Evolutionary conservation across 129 eudicot species (phyloP).

Genomic region (Escallonia herrerae): DNA sequence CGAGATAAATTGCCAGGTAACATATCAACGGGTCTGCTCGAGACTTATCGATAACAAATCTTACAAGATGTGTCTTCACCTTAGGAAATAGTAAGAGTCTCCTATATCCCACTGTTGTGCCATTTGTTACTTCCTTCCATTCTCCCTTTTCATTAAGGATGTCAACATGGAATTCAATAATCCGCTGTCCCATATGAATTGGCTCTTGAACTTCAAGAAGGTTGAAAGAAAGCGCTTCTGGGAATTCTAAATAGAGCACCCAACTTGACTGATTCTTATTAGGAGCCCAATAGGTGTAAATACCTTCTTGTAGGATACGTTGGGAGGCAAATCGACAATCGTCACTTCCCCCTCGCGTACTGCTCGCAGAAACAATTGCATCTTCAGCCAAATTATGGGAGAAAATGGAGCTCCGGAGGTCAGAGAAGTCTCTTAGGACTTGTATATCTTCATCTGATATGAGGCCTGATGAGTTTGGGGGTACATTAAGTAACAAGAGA

Average conservation of each 20-base stretch:
- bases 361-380: slow-evolving; percentile 55
- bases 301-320: slow-evolving; percentile 47
- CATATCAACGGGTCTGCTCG: slow-evolving; percentile 62
- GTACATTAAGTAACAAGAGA: slow-evolving; percentile 63
- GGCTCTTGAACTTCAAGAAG: slow-evolving; percentile 72
- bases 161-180: slow-evolving; percentile 51
- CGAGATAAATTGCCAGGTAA: slow-evolving; percentile 55
- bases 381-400: slow-evolving; percentile 47
- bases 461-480: slow-evolving; percentile 84
- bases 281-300: slow-evolving; percentile 75
- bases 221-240: slow-evolving; percentile 40
- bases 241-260: slow-evolving; percentile 42
- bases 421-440: slow-evolving; percentile 61
- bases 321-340: slow-evolving; percentile 36
- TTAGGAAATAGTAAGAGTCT: slow-evolving; percentile 46
- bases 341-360: slow-evolving; percentile 37
- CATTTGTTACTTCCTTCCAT: slow-evolving; percentile 37
- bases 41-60: slow-evolving; percentile 59
- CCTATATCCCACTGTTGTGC: slow-evolving; percentile 73
- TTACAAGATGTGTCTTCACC: slow-evolving; percentile 34
- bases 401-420: slow-evolving; percentile 48
- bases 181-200: slow-evolving; percentile 83
- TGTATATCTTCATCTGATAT: slow-evolving; percentile 66
- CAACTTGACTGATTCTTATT: slow-evolving; percentile 29
- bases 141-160: slow-evolving; percentile 28